Evolutionary conservation across 2,329 filamentous ascomycete species (phyloP), one percentile per base, ranked within the genome.

Genomic region (Waltergamsia citrina): DNA sequence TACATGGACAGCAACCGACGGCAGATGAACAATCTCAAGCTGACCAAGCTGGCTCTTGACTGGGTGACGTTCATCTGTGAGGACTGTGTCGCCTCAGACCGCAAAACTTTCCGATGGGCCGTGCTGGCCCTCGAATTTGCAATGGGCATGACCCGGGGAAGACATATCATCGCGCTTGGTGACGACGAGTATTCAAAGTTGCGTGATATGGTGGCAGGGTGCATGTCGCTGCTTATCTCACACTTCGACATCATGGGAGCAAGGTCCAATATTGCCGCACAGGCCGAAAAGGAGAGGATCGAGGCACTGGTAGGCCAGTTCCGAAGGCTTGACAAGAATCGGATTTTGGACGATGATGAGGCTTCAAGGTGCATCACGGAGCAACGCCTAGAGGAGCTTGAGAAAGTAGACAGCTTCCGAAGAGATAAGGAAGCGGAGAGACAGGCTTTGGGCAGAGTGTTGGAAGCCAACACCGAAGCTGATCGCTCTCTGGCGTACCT

Each of bases 191-290:
- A 94, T 53, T 74, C 79, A 6, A 78, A 72, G 42, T 66, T 98
- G 41, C 76, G 90, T 29, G 70, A 77, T 38, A 96, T 95, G 57
- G 92, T 98, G 5, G 87, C 87, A 7, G 90, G 90, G 1, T 98
- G 92, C 57, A 98, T 98, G 92, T 88, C 86, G 15, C 71, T 98
- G 17, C 69, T 98, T 32, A 96, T 98, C 45, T 95, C 88, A 8
- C 92, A 98, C 58, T 98, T 98, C 49, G 92, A 98, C 56, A 96
- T 98, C 58, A 94, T 98, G 83, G 92, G 92, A 17, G 92, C 92
- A 18, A 78, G 90, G 49, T 94, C 88, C 6, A 95, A 81, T 27
- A 71, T 95, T 41, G 92, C 92, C 9, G 92, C 92, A 5, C 87
- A 95, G 59, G 86, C 87, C 3, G 92, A 98, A 60, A 88, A 86